Evolutionary conservation across 2,329 filamentous ascomycete species (phyloP).

Genomic region (Fusarium coffeatum): DNA sequence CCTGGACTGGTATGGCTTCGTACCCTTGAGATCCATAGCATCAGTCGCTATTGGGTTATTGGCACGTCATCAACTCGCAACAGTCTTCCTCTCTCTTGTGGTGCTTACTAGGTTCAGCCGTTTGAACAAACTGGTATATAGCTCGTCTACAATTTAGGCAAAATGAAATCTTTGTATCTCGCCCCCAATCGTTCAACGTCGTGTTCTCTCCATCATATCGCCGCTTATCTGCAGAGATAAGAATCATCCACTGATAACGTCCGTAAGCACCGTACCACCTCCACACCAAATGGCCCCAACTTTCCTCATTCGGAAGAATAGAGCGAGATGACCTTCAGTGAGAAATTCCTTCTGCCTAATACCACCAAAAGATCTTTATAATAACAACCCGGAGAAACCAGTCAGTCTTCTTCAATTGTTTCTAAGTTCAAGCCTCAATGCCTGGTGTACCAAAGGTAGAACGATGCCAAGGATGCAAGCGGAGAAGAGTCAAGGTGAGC

Average conservation of each 20-base stretch:
- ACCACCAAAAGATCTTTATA: neutral
- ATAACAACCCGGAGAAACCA: neutral
- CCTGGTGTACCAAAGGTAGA: neutral
- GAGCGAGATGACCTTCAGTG: neutral
- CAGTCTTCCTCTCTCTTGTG: neutral
- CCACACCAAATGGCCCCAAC: neutral
- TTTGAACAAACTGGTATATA: neutral
- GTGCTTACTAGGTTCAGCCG: neutral
- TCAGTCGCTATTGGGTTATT: neutral
- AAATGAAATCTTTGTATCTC: neutral
- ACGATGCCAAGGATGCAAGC: neutral
- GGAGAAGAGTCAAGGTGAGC: neutral
- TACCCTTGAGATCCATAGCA: neutral
- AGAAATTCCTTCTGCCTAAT: neutral
- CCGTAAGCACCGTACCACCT: neutral
- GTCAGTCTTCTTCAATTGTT: accelerated
- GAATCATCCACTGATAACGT: neutral
- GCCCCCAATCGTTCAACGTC: neutral
- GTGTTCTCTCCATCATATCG: neutral
- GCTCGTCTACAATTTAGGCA: neutral
- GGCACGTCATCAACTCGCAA: neutral
- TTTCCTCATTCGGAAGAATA: neutral
- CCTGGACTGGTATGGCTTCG: constrained; percentile 9
- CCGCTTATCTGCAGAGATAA: neutral
- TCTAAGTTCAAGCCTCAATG: neutral